phyloP scores from a whole-genome alignment of 1,284 basidiomycete species.

The Puccinia horiana region DNA sequence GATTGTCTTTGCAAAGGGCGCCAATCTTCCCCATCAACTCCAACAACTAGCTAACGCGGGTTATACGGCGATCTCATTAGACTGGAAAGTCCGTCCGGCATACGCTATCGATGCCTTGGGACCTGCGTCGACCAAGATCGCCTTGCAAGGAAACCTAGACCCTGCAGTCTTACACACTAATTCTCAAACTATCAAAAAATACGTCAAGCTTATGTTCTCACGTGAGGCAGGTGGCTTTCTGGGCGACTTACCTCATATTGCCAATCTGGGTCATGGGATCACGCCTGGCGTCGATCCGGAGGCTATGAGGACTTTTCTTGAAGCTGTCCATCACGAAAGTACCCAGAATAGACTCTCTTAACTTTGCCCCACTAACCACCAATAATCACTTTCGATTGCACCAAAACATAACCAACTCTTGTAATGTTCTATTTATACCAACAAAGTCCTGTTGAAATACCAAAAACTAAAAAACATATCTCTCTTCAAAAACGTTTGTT shows the following conservation, averaged over 20 bases:
- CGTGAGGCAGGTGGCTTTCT: constrained; percentile 66
- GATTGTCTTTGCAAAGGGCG: constrained; percentile 89
- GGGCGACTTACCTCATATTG: constrained; percentile 63
- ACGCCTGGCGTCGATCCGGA: constrained; percentile 47
- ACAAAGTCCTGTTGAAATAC: too few species aligned
- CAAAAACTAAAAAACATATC: too few species aligned
- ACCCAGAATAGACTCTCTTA: constrained; percentile 17
- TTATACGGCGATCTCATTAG: constrained; percentile 69
- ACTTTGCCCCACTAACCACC: too few species aligned
- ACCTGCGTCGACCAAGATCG: constrained; percentile 64
- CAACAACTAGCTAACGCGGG: constrained; percentile 43
- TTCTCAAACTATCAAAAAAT: constrained; percentile 77
- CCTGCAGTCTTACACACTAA: constrained; percentile 78
- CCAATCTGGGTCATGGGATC: constrained; percentile 95
- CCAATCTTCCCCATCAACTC: constrained; percentile 56
- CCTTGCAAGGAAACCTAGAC: constrained; percentile 93
- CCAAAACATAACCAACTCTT: too few species aligned
- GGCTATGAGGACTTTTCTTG: constrained; percentile 28
- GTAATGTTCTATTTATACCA: too few species aligned
- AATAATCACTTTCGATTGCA: too few species aligned
- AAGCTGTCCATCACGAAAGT: constrained; percentile 48
- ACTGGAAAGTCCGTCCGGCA: constrained; percentile 79
- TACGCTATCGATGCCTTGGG: constrained; percentile 67
- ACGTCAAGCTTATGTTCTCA: constrained; percentile 79
- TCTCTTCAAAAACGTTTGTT: too few species aligned